Evolutionary conservation across 345 rosid species (phyloP).

Genomic region (Salix arbutifolia): DNA sequence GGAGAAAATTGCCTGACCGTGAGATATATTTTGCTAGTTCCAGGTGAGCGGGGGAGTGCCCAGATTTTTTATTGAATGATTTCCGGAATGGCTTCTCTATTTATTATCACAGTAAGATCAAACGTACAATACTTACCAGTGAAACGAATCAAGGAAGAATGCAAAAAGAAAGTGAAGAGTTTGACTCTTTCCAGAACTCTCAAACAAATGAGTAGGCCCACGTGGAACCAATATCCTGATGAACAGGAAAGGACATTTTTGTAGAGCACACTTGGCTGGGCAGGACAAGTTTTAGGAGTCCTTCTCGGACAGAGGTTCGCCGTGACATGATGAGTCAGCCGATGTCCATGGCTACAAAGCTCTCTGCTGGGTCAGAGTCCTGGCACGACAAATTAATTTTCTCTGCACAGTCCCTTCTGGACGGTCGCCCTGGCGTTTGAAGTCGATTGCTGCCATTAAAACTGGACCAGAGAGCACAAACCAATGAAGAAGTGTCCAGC

Average conservation of each 20-base stretch:
- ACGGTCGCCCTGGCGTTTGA: background rate
- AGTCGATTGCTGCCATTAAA: background rate
- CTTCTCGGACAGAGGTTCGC: background rate
- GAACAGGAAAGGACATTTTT: background rate
- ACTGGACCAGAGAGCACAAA: background rate
- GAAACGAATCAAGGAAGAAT: background rate
- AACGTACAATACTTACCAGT: background rate
- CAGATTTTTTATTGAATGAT: too few relatives aligned
- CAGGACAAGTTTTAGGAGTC: background rate
- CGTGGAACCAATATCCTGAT: background rate
- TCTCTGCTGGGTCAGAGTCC: background rate
- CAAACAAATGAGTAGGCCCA: background rate
- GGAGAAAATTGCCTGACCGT: too few relatives aligned
- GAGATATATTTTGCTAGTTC: too few relatives aligned
- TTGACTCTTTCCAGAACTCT: background rate
- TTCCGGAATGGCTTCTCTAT: too few relatives aligned
- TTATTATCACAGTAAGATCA: background rate
- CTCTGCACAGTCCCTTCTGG: background rate
- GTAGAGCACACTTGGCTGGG: background rate
- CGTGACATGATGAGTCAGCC: background rate
- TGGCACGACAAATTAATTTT: background rate
- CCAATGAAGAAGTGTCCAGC: background rate
- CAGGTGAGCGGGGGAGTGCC: too few relatives aligned
- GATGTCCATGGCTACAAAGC: background rate
- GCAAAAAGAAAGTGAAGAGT: background rate